Percentiles rank a stretch among this genome's conserved stretches.
Evolutionary conservation across 352 stramenopile genomes (phyloP).

Genomic region (Nothophytophthora sp.): DNA sequence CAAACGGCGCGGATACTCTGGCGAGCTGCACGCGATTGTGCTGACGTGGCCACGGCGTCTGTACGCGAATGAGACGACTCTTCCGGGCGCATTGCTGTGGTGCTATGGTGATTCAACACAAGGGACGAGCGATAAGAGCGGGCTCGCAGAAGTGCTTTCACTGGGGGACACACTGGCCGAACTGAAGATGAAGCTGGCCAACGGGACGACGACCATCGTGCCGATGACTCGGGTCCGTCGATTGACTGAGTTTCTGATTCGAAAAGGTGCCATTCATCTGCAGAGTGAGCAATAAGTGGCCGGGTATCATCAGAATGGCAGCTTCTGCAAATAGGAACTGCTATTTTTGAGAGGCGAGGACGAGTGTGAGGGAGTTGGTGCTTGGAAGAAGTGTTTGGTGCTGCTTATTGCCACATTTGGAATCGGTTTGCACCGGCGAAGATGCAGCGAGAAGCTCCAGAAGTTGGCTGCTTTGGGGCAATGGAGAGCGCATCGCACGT

Average conservation of each 20-base stretch:
- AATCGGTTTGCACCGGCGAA: neutral
- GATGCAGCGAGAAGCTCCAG: conserved; percentile 13
- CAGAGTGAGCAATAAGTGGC: conserved; percentile 10
- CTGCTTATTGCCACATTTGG: conserved; percentile 1
- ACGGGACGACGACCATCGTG: conserved; percentile 18
- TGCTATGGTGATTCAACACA: conserved; percentile 11
- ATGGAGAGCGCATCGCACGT: conserved; percentile 14
- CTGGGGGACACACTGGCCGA: conserved; percentile 11
- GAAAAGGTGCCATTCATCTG: conserved; percentile 33
- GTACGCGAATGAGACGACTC: conserved; percentile 16
- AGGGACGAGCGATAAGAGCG: conserved; percentile 8
- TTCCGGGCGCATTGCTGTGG: conserved; percentile 42
- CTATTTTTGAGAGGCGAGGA: no score
- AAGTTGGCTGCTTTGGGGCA: conserved; percentile 29
- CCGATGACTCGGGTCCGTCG: conserved; percentile 21
- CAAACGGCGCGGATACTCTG: conserved; percentile 35
- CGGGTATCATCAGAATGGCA: conserved; percentile 16
- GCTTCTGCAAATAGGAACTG: no score
- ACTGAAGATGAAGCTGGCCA: conserved; percentile 26
- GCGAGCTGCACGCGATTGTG: conserved; percentile 36
- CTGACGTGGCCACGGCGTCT: conserved; percentile 46
- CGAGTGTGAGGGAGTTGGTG: conserved; percentile 1
- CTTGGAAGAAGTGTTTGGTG: no score
- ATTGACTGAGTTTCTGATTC: conserved; percentile 43
- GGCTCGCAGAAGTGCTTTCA: conserved; percentile 37